Evolutionary conservation across 306 rosid genomes (phyloP).

Genomic region (Hippophae tibetana): DNA sequence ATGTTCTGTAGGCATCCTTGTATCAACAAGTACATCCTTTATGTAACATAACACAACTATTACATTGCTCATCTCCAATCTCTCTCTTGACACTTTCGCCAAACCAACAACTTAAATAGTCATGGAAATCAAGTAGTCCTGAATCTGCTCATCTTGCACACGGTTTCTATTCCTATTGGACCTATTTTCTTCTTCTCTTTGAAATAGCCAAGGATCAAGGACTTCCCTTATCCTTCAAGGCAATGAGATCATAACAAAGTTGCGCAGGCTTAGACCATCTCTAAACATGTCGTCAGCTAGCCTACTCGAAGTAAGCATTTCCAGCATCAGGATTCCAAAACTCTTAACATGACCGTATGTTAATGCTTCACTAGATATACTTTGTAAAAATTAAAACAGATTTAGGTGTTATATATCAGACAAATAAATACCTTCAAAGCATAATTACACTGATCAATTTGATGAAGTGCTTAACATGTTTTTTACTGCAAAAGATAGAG

Average conservation of each 20-base stretch:
- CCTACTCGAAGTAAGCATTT: background rate
- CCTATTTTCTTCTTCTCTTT: background rate
- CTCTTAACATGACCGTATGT: background rate
- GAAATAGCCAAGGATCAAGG: background rate
- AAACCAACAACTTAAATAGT: background rate
- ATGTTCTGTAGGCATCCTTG: no score
- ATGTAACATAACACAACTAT: no score
- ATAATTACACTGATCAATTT: no score
- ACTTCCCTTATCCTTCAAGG: background rate
- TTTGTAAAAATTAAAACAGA: background rate
- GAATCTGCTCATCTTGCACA: background rate
- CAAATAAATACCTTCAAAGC: no score
- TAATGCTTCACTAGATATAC: background rate
- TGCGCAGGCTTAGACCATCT: constrained; percentile 10
- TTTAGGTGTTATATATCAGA: background rate
- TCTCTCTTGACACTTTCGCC: no score
- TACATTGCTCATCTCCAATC: background rate
- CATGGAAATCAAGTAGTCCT: background rate
- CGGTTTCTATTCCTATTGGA: background rate
- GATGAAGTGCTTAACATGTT: no score
- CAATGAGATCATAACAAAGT: background rate
- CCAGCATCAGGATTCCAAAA: background rate
- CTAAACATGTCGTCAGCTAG: constrained; percentile 9
- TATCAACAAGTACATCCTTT: no score
- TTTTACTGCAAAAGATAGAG: no score